Conservation (phyloP, 1,139 yeast genomes). For the Nakaseomyces sp. region DNA sequence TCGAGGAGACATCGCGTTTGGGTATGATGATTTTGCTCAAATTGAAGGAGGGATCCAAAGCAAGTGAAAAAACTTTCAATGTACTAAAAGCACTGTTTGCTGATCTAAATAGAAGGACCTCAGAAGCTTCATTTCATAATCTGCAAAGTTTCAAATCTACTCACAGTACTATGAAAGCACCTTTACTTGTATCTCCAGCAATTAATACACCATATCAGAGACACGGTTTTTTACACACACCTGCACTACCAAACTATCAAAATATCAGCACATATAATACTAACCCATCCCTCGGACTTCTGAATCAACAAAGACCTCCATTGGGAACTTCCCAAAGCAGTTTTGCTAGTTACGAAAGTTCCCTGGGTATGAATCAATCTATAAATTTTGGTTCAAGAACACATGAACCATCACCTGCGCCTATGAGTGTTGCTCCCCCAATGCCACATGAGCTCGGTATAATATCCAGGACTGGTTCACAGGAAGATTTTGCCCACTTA, state of each 20-base stretch:
- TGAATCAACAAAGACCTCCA: neutral
- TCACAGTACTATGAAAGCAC: neutral
- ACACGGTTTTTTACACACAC: neutral
- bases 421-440: neutral
- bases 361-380: slow-evolving; percentile 3
- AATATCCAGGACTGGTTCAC: neutral
- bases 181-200: neutral
- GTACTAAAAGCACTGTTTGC: slow-evolving; percentile 69
- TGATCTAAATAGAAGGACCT: slow-evolving; percentile 20
- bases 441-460: neutral
- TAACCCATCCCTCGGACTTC: neutral
- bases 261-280: neutral
- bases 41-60: slow-evolving; percentile 57
- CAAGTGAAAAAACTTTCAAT: slow-evolving; percentile 67
- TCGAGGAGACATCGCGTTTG: slow-evolving; percentile 55
- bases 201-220: neutral
- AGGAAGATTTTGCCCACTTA: neutral
- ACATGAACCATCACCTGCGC: slow-evolving; percentile 7
- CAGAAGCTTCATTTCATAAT: slow-evolving; percentile 11
- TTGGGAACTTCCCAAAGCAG: neutral
- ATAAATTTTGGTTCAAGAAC: neutral
- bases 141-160: neutral
- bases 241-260: slow-evolving; percentile 1
- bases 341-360: neutral
- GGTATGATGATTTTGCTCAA: slow-evolving; percentile 62